Conservation (phyloP, 495 filamentous ascomycete species). For the Neurospora sp. region DNA sequence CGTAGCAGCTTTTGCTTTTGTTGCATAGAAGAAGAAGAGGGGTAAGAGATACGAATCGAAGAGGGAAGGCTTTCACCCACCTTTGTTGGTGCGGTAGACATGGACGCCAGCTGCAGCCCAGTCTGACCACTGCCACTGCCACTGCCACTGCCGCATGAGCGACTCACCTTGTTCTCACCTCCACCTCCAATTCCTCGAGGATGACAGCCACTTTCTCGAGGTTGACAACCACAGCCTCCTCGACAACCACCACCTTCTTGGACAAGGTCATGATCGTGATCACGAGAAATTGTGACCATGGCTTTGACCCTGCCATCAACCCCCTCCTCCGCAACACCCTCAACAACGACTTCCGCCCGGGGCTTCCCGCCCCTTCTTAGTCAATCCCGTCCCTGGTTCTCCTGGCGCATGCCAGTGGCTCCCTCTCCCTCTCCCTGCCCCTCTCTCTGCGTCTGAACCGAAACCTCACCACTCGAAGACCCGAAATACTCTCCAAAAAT, state of each 20-base stretch:
- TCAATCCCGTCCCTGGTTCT: constrained; percentile 25
- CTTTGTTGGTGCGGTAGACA: background rate
- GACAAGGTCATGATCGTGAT: too few species aligned
- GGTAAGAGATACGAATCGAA: background rate
- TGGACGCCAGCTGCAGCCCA: background rate
- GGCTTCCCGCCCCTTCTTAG: constrained; percentile 33
- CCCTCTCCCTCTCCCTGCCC: too few species aligned
- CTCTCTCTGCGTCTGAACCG: too few species aligned
- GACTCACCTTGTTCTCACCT: too few species aligned
- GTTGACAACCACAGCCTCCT: too few species aligned
- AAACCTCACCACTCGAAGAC: background rate
- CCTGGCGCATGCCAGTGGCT: constrained; percentile 17
- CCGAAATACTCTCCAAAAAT: constrained; percentile 29
- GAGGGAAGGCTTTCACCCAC: background rate
- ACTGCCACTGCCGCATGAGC: too few species aligned
- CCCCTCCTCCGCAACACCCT: background rate
- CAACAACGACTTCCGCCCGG: constrained; percentile 5
- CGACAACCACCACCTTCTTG: too few species aligned
- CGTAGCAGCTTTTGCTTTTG: background rate
- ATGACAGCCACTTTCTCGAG: too few species aligned
- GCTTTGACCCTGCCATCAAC: background rate
- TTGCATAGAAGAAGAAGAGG: background rate
- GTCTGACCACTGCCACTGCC: background rate
- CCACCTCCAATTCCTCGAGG: too few species aligned
- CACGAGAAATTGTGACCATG: too few species aligned